These are phyloP conservation scores for Rostrohypoxylon terebratum DNA, from an alignment of 495 filamentous ascomycete genomes.

Conservation along the genomic window DNA sequence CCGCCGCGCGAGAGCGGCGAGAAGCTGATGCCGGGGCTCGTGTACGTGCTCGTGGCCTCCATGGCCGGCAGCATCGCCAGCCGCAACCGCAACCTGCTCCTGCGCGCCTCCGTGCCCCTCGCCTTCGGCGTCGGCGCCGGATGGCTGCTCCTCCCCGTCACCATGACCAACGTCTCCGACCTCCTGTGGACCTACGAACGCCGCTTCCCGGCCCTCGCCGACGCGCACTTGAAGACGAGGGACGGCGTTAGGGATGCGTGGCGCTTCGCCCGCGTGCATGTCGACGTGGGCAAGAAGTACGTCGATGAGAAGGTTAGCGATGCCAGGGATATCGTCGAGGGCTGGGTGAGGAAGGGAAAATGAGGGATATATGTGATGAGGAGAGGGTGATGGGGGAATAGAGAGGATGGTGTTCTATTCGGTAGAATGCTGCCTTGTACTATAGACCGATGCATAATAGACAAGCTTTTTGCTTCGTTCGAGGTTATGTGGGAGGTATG, in stretches of 20 bases:
- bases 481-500: constrained; percentile 6
- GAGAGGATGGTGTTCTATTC: neutral
- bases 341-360: constrained; percentile 90
- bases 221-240: constrained; percentile 76
- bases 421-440: constrained; percentile 33
- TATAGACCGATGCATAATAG: constrained; percentile 43
- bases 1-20: constrained; percentile 85
- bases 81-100: constrained; percentile 83
- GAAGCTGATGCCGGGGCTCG: constrained; percentile 81
- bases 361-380: constrained; percentile 43
- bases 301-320: constrained; percentile 81
- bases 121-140: constrained; percentile 78
- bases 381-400: constrained; percentile 56
- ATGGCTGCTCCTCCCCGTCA: constrained; percentile 79
- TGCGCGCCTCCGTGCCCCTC: constrained; percentile 77
- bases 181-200: constrained; percentile 91
- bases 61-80: constrained; percentile 93
- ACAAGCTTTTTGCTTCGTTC: constrained; percentile 39
- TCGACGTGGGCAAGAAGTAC: constrained; percentile 73
- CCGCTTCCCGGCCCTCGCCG: constrained; percentile 79
- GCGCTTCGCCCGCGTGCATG: constrained; percentile 76
- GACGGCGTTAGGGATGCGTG: constrained; percentile 75
- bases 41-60: constrained; percentile 90
- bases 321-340: constrained; percentile 79
- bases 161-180: constrained; percentile 85